Base-by-base conservation (phyloP, 2,329 filamentous ascomycete species). In the Ceratocystis variospora region DNA sequence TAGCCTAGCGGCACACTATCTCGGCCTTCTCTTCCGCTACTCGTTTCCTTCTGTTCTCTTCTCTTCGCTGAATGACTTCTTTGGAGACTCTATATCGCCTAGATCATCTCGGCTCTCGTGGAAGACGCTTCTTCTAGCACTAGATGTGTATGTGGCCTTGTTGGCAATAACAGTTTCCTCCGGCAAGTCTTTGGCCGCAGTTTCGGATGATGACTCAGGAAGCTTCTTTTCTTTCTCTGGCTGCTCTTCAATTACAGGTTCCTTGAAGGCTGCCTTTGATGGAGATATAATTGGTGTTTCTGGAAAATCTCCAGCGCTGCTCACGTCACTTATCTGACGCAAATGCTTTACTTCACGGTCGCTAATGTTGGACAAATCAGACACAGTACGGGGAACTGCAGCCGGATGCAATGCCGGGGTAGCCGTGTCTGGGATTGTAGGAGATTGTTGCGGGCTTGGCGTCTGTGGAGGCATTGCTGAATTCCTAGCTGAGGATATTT, bases 331-430 rank as follows among this genome's bases (percentile, higher is more conserved):
- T 57, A 76, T 72, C 48, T 78, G 74, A 1, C 78, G 74, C 64
- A 78, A 69, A 66, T 79, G 78, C 10, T 73, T 68, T 12, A 73
- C 69, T 25, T 79, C 76, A 8, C 74, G 72, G 46, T 78, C 76
- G 70, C 75, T 78, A 33, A 79, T 68, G 37, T 73, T 73, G 17
- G 77, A 79, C 17, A 79, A 71, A 63, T 74, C 76, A n/a, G 77
- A 78, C 45, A 73, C 72, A 31, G 75, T 70, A 57, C 71, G 71
- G 31, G 17, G 2, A 10, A 25, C 62, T 8, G 44, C 22, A 5
- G 7, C n/a, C 5, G 12, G 19, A 2, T 50, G 31, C 10, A 22
- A 33, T 1, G 46, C 7, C 15, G 12, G 4, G 5, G n/a, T 15
- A 17, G 65, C 45, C 2, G 25, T 55, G 10, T 31, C 50, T 17